phyloP scores from a whole-genome alignment of 768 basidiomycete species.

The Auricularia sp. region DNA sequence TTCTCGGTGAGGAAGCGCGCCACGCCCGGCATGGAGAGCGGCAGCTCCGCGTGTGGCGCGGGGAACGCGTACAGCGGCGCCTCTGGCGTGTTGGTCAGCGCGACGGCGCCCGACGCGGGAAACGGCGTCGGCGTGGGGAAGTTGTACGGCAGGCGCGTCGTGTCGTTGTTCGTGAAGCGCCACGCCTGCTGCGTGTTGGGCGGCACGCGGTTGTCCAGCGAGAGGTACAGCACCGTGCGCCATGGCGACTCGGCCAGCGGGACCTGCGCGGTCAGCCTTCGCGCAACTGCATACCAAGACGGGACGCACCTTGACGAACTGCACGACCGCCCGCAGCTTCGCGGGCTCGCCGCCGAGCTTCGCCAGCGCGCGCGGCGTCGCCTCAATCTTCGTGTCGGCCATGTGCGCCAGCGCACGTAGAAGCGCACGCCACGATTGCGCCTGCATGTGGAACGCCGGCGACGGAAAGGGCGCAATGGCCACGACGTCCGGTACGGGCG shows the following conservation, averaged over 20 bases:
- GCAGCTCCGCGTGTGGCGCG: slow-evolving; percentile 58
- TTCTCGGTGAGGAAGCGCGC: slow-evolving; percentile 67
- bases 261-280: slow-evolving; percentile 30
- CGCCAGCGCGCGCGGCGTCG: slow-evolving; percentile 25
- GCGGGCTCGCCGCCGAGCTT: neutral
- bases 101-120: slow-evolving; percentile 26
- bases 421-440: slow-evolving; percentile 63
- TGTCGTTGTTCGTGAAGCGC: slow-evolving; percentile 48
- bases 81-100: neutral
- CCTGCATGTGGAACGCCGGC: slow-evolving; percentile 55
- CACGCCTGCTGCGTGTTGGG: slow-evolving; percentile 31
- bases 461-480: slow-evolving; percentile 59
- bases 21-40: slow-evolving; percentile 65
- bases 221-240: slow-evolving; percentile 70
- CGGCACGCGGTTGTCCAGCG: slow-evolving; percentile 60
- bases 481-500: slow-evolving; percentile 61
- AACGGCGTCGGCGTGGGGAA: slow-evolving; percentile 44
- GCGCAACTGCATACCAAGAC: neutral
- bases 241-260: slow-evolving; percentile 52
- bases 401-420: slow-evolving; percentile 67
- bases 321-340: slow-evolving; percentile 62
- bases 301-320: slow-evolving; percentile 57
- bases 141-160: slow-evolving; percentile 51
- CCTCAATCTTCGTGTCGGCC: slow-evolving; percentile 60
- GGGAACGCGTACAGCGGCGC: neutral